A percentile compares a stretch with the other conserved stretches of the same genome.
phyloP scores from a whole-genome alignment of 2,329 filamentous ascomycete species.

The Emericellopsis cladophorae region DNA sequence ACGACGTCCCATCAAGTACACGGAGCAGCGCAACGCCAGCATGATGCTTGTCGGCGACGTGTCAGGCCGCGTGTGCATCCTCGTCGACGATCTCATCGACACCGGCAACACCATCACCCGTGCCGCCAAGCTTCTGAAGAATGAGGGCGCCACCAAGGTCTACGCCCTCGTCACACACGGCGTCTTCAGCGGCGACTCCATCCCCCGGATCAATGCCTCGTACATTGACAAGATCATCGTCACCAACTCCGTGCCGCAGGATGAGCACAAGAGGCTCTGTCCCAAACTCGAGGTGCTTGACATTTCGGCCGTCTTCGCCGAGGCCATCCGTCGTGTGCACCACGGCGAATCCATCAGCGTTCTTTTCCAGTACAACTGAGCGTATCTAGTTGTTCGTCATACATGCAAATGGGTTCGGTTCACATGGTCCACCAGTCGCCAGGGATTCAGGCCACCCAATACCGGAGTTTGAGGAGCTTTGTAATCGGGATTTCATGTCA shows the following conservation, averaged over 20 bases:
- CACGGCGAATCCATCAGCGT: slow-evolving; percentile 97
- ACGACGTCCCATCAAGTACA: slow-evolving; percentile 78
- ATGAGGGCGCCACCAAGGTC: slow-evolving; percentile 81
- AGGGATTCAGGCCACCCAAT: no score
- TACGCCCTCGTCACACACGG: slow-evolving; percentile 92
- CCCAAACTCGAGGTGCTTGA: slow-evolving; percentile 88
- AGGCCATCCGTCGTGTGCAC: slow-evolving; percentile 91
- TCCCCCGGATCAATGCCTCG: slow-evolving; percentile 86
- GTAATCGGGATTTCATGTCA: no score
- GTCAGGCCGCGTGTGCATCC: slow-evolving; percentile 66
- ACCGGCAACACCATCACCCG: slow-evolving; percentile 96
- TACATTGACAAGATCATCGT: slow-evolving; percentile 88
- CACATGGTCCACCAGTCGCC: neutral
- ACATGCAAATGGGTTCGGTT: neutral
- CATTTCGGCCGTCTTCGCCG: slow-evolving; percentile 79
- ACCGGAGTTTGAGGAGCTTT: no score
- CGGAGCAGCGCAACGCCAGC: slow-evolving; percentile 77
- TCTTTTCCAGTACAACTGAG: slow-evolving; percentile 47
- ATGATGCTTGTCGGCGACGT: slow-evolving; percentile 95
- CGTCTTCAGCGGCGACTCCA: slow-evolving; percentile 88
- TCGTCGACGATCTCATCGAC: slow-evolving; percentile 90
- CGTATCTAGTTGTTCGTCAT: neutral
- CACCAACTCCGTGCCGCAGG: slow-evolving; percentile 88
- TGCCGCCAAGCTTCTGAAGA: slow-evolving; percentile 92
- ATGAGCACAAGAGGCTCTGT: slow-evolving; percentile 65